These are phyloP conservation scores for Irpex sp. DNA, from an alignment of 1,284 basidiomycete genomes.

Conservation along the genomic window DNA sequence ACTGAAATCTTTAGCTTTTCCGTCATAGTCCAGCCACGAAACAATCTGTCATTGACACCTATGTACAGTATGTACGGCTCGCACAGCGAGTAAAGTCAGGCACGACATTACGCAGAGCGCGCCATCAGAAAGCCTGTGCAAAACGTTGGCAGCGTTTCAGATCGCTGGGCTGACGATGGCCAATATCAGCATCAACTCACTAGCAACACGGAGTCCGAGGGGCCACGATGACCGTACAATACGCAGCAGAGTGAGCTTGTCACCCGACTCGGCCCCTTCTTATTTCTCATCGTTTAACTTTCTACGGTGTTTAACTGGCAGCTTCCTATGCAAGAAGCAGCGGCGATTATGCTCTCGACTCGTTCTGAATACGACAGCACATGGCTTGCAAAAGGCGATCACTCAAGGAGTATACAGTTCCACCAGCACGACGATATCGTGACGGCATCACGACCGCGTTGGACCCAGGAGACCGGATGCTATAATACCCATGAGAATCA, in stretches of 20 bases:
- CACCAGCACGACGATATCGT: not conserved
- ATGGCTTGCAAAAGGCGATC: not conserved
- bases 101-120: not conserved
- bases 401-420: not conserved
- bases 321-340: not conserved
- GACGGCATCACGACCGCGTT: not conserved
- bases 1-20: too few relatives aligned
- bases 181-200: not conserved
- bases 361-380: not conserved
- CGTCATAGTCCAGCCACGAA: too few relatives aligned
- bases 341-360: not conserved
- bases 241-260: not conserved
- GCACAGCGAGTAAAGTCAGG: not conserved
- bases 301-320: not conserved
- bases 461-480: not conserved
- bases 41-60: too few relatives aligned
- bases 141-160: not conserved
- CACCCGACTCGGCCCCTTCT: not conserved
- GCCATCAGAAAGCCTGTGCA: not conserved
- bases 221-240: not conserved
- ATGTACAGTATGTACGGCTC: too few relatives aligned
- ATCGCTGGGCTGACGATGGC: not conserved
- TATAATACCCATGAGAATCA: not conserved
- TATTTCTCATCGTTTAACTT: not conserved
- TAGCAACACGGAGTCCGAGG: not conserved